Base-by-base conservation (phyloP, 75 land plant genomes). In the Selaginella tamariscina region DNA sequence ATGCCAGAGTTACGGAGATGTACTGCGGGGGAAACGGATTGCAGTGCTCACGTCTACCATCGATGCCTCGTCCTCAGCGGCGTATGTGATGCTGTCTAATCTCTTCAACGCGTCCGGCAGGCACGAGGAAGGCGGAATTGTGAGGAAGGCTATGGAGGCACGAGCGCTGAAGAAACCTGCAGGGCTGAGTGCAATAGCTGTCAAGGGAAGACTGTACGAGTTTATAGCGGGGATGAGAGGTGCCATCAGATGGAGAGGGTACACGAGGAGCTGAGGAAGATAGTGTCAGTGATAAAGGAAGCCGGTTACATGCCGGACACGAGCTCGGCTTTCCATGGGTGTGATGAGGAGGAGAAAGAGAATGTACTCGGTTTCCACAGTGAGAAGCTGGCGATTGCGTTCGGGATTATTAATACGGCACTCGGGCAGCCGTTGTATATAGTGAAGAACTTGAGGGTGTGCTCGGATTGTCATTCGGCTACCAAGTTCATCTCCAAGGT, bases 271-370 rank as follows among this genome's bases (percentile, higher is more conserved):
- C 26, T 59, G 18, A 11, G 20, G 54, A 49, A 49, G 8, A 23
- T 59, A 26, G 62, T 59, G 9, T 59, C 62, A 23, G 8, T 59
- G 26, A 59, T 59, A 21, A 59, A n/a, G n/a, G 62, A 59, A 21
- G 62, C 62, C 26, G 62, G 62, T 9, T 59, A 59, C 26, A 21
- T 59, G 21, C 62, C 62, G 9, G 62, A 59, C 21, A 59, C 62
- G 26, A 59, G 26, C 27, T 2, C 2, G 8, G 62, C 23, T 2
- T n/a, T 59, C 27, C 62, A 59, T n/a, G 62, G 21, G 9, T 23
- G 8, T 5, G 62, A 59, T 9, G 62, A 59, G 8, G 62, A 59
- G 23, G 62, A 59, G 26, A 59, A 59, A 21, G 62, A 59, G 26
- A 8, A 59, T 8, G 5, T n/a, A 8, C 62, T 59, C n/a, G 8